A percentile compares a stretch with the other conserved stretches of the same genome.
Evolutionary conservation across 1,139 yeast genomes (phyloP).

Genomic region (Debaryomyces sp.): DNA sequence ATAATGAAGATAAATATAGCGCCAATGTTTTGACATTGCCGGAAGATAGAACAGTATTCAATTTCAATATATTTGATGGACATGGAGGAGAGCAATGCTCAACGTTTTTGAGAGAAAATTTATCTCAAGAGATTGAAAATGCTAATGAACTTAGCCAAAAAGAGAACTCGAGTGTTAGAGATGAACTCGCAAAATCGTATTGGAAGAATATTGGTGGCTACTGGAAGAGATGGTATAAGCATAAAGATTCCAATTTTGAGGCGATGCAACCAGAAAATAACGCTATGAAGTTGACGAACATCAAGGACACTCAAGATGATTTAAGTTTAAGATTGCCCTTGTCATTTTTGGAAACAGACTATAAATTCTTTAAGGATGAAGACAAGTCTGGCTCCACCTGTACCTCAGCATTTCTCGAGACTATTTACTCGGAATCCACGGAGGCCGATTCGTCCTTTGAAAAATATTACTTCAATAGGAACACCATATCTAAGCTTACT

Average conservation of each 20-base stretch:
- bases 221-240: slow-evolving; percentile 78
- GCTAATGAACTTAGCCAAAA: slow-evolving; percentile 21
- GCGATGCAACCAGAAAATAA: slow-evolving; percentile 38
- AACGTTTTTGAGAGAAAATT: slow-evolving; percentile 53
- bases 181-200: slow-evolving; percentile 51
- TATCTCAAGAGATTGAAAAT: slow-evolving; percentile 60
- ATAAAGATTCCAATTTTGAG: slow-evolving; percentile 46
- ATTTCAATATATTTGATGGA: slow-evolving; percentile 84
- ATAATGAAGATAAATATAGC: slow-evolving; percentile 79
- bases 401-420: slow-evolving; percentile 73
- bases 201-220: slow-evolving; percentile 75
- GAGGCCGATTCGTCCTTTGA: slow-evolving; percentile 36
- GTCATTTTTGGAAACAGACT: slow-evolving; percentile 65
- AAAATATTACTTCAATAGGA: slow-evolving; percentile 68
- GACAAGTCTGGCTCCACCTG: slow-evolving; percentile 77
- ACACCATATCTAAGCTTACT: slow-evolving; percentile 66
- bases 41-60: slow-evolving; percentile 42
- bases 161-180: slow-evolving; percentile 30
- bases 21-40: slow-evolving; percentile 56
- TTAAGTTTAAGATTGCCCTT: slow-evolving; percentile 61
- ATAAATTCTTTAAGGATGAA: slow-evolving; percentile 37
- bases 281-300: slow-evolving; percentile 20
- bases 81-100: slow-evolving; percentile 89
- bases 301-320: slow-evolving; percentile 44
- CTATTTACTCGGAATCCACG: slow-evolving; percentile 37